phyloP scores from a whole-genome alignment of 2,329 filamentous ascomycete genomes.

The Fusarium sp. region DNA sequence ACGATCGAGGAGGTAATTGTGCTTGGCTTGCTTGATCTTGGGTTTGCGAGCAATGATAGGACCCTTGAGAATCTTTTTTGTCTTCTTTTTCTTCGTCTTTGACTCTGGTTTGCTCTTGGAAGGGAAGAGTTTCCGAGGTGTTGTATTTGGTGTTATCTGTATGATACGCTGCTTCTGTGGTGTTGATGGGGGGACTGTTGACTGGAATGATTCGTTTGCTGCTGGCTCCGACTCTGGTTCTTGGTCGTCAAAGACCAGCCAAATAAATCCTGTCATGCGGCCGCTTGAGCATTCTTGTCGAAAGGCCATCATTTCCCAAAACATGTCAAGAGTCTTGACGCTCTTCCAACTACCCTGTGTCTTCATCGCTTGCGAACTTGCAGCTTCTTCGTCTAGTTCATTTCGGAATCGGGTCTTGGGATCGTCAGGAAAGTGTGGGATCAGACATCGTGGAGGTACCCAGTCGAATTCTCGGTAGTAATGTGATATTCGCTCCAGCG shows the following conservation, averaged over 20 bases:
- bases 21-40: constrained; percentile 70
- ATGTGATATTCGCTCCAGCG: constrained; percentile 75
- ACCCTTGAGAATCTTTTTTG: constrained; percentile 66
- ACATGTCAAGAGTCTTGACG: constrained; percentile 86
- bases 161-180: constrained; percentile 50
- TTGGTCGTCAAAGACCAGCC: constrained; percentile 82
- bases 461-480: constrained; percentile 69
- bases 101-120: constrained; percentile 33
- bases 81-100: constrained; percentile 50
- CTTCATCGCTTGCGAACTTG: constrained; percentile 67
- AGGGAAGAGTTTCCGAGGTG: constrained; percentile 53
- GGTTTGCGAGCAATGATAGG: constrained; percentile 74
- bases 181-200: constrained; percentile 48
- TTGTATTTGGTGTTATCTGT: constrained; percentile 51
- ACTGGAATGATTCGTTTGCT: constrained; percentile 44
- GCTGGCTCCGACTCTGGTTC: constrained; percentile 28
- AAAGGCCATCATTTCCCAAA: constrained; percentile 99
- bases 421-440: constrained; percentile 94
- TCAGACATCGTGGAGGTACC: constrained; percentile 83
- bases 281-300: constrained; percentile 96
- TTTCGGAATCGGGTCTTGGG: constrained; percentile 91
- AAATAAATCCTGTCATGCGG: constrained; percentile 91
- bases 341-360: constrained; percentile 82
- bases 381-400: constrained; percentile 87
- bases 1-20: constrained; percentile 63